Percentiles rank a stretch among this genome's conserved stretches.
Evolutionary conservation across 2,329 filamentous ascomycete genomes (phyloP).

Genomic region (Fusarium luffae): DNA sequence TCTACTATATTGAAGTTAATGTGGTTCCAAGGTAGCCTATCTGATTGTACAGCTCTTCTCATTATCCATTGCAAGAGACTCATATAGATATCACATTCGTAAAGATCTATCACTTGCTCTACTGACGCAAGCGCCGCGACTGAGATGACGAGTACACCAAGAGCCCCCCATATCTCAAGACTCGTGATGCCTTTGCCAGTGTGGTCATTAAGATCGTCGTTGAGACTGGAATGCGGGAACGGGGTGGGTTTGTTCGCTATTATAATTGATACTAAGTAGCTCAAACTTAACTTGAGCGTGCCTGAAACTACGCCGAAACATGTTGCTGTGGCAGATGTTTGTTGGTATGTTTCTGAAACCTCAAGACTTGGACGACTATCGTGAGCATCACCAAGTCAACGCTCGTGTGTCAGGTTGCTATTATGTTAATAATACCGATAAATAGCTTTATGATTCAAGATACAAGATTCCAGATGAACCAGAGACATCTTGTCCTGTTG

Average conservation of each 20-base stretch:
- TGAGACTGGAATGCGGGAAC: constrained; percentile 15
- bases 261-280: neutral
- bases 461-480: no score
- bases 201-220: constrained; percentile 1
- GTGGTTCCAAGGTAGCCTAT: neutral
- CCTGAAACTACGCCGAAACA: constrained; percentile 1
- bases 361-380: neutral
- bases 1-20: neutral
- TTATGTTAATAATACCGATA: no score
- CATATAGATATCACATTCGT: no score
- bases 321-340: neutral
- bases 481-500: no score
- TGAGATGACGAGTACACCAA: neutral
- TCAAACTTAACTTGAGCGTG: neutral
- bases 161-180: neutral
- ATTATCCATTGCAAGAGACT: neutral
- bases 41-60: neutral
- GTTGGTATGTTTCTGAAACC: neutral
- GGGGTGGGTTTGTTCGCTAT: constrained; percentile 3
- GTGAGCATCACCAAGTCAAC: neutral
- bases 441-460: neutral
- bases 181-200: neutral
- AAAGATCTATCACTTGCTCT: neutral
- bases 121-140: neutral
- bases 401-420: neutral